Conservation (phyloP, 768 basidiomycete species). For the Dentipellis sp. region DNA sequence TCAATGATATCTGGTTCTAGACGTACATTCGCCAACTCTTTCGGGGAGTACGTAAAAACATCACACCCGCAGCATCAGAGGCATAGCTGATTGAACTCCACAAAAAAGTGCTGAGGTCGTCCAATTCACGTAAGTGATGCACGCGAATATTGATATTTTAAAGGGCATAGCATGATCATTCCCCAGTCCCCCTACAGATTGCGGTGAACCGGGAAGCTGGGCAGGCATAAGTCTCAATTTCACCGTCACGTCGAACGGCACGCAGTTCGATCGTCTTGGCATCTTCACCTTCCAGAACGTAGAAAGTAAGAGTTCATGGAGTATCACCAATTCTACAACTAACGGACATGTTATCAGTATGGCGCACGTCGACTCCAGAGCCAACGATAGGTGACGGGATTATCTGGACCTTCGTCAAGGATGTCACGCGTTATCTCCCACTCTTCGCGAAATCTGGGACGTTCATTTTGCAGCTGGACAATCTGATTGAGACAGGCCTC, state of each 20-base stretch:
- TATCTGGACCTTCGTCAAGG: constrained; percentile 72
- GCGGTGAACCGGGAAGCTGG: constrained; percentile 65
- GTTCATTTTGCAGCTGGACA: constrained; percentile 69
- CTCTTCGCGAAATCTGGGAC: constrained; percentile 60
- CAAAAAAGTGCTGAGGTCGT: constrained; percentile 50
- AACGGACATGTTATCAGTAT: constrained; percentile 34
- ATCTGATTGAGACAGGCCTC: constrained; percentile 45
- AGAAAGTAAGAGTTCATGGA: constrained; percentile 41
- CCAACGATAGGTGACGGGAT: constrained; percentile 59
- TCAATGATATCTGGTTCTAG: constrained; percentile 22
- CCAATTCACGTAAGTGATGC: constrained; percentile 39
- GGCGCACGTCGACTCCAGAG: constrained; percentile 77
- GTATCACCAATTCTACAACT: background rate
- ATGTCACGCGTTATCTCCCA: constrained; percentile 63
- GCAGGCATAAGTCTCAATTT: constrained; percentile 67
- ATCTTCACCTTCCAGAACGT: constrained; percentile 72
- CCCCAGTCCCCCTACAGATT: constrained; percentile 62
- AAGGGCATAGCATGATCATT: background rate
- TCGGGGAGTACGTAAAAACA: constrained; percentile 40
- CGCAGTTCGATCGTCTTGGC: constrained; percentile 65
- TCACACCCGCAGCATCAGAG: background rate
- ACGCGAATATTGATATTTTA: too few species aligned
- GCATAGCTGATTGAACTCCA: background rate
- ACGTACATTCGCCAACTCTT: constrained; percentile 66
- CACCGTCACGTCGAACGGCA: constrained; percentile 71